Evolutionary conservation across 371 early-diverging fungal genomes (phyloP).

Genomic region (Actinomortierella wolfii): DNA sequence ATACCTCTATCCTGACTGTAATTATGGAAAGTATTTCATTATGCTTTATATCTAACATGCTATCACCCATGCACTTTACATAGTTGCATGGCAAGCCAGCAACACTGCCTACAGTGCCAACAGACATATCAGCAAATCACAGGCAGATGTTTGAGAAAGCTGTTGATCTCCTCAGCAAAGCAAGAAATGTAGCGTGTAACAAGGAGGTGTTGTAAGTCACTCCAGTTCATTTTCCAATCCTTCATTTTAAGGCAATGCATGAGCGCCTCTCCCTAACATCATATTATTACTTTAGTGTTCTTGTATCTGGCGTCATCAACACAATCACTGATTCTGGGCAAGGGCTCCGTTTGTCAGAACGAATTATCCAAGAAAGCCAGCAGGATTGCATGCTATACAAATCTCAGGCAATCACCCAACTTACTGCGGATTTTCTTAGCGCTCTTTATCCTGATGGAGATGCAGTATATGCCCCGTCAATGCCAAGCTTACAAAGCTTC

Average conservation of each 20-base stretch:
- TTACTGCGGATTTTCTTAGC: slow-evolving; percentile 1
- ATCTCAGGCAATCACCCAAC: slow-evolving; percentile 10
- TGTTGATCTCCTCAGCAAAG: background rate
- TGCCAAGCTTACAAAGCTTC: slow-evolving; percentile 5
- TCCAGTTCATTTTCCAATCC: background rate
- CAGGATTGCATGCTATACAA: slow-evolving; percentile 3
- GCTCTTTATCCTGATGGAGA: slow-evolving; percentile 8
- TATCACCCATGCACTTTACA: slow-evolving; percentile 1
- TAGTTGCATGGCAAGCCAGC: slow-evolving; percentile 4
- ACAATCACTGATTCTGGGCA: slow-evolving; percentile 7
- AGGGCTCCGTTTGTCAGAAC: slow-evolving; percentile 8
- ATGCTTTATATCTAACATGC: background rate
- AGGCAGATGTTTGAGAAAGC: slow-evolving; percentile 12
- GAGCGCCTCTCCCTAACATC: background rate
- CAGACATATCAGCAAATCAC: slow-evolving; percentile 6
- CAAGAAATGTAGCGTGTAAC: slow-evolving; percentile 3
- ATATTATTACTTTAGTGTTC: slow-evolving; percentile 4
- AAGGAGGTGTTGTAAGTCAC: slow-evolving; percentile 4
- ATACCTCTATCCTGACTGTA: background rate
- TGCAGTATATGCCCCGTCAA: slow-evolving; percentile 5
- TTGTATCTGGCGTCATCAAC: slow-evolving; percentile 9
- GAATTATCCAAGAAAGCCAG: slow-evolving; percentile 6
- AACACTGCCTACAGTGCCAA: slow-evolving; percentile 4
- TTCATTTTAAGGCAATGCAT: background rate
- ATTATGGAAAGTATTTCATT: background rate